Percentiles rank a stretch among this genome's conserved stretches.
phyloP scores from a whole-genome alignment of 2,329 filamentous ascomycete species.

The Acephala macrosclerotiorum region DNA sequence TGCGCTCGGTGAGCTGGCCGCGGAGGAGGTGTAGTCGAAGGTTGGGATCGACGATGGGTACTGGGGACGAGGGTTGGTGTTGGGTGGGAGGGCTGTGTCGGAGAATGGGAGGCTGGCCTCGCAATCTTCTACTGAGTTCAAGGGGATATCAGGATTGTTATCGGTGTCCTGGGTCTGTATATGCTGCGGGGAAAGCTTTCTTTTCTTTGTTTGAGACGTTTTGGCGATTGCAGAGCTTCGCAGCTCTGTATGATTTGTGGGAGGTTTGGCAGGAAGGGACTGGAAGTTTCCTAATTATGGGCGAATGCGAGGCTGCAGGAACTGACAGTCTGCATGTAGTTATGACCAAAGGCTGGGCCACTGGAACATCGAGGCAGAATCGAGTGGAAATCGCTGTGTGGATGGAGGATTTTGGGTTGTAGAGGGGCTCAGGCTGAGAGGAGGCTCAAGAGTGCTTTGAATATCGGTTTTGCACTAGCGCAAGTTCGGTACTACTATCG shows the following conservation, averaged over 20 bases:
- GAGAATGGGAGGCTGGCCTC: conserved; percentile 53
- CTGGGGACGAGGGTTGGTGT: conserved; percentile 54
- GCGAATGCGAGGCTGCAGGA: conserved; percentile 19
- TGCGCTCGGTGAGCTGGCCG: conserved; percentile 64
- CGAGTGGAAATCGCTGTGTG: neutral
- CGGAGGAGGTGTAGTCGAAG: conserved; percentile 60
- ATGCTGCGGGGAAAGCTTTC: conserved; percentile 62
- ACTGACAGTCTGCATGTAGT: conserved; percentile 26
- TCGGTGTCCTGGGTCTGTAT: conserved; percentile 33
- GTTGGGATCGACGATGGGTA: conserved; percentile 50
- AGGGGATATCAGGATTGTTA: conserved; percentile 41
- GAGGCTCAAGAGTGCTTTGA: conserved; percentile 8
- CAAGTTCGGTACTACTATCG: neutral
- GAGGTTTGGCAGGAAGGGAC: conserved; percentile 1
- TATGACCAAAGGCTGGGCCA: conserved; percentile 19
- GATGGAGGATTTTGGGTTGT: neutral
- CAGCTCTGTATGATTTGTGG: conserved; percentile 38
- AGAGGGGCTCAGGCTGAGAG: neutral
- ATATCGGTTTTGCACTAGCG: neutral
- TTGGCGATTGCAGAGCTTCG: conserved; percentile 70
- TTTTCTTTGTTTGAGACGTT: conserved; percentile 78
- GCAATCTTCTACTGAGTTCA: conserved; percentile 47
- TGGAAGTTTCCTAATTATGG: conserved; percentile 5
- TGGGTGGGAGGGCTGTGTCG: conserved; percentile 55
- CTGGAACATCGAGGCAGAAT: conserved; percentile 25